Evolutionary conservation across 1,284 basidiomycete genomes (phyloP), one percentile per base, ranked within the genome.

Genomic region (Ganoderma boninense): DNA sequence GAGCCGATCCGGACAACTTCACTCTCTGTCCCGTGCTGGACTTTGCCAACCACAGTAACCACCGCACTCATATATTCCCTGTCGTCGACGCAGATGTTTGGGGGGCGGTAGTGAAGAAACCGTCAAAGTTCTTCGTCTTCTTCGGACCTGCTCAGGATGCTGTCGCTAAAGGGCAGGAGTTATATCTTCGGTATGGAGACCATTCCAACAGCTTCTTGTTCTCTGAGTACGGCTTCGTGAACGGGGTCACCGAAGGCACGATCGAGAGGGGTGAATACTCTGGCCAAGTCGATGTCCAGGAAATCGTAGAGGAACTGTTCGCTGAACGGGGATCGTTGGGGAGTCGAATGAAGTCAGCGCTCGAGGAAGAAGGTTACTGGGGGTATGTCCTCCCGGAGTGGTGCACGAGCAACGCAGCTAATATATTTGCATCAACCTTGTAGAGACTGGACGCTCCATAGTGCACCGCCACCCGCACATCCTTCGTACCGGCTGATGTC

Each of bases 1-100:
- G 82, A 29, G 82, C 87, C 32, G 85, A 91, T 75, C 86, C 87
- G 10, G 87, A 95, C 77, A 96, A 97, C 78, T 81, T 96, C 73
- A 93, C 95, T 0, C 86, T 97, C 73, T 95, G 94, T 74, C 96
- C 95, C 8, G 83, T 97, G 62, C 84, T 97, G 52, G 95, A 97
- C 80, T 92, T 97, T 73, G 94, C 94, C 20, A 97, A 97, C 76
- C 95, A 97, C 64, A 68, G 71, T 35, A 74, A 74, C 56, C 65
- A 74, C 84, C 85, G 78, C 40, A 82, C 84, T 6, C 81, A 83
- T 67, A 86, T 88, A 78, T 79, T 73, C 4, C 89, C 85, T 42
- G 77, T 80, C 35, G 78, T 83, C 13, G 79, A 83, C 23, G 81
- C 81, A 32, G 83, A 82, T 59, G 75, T 79, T 38, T 80, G 82